Percentiles rank a stretch among this genome's conserved stretches.
Conservation (phyloP, 1,139 yeast species). For the Fermentozyma sake region DNA sequence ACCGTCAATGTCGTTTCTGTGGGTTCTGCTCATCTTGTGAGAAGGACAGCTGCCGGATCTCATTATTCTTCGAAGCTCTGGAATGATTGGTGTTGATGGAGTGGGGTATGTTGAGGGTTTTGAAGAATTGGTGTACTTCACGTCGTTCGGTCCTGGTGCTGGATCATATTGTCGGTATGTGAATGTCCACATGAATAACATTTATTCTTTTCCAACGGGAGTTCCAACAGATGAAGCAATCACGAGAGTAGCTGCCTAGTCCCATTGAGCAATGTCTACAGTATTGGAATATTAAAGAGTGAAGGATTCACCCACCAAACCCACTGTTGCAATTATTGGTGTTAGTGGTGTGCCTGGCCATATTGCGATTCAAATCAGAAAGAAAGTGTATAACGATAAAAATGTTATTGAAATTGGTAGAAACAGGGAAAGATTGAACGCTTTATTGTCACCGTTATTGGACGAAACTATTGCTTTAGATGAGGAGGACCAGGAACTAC, state of each 20-base stretch:
- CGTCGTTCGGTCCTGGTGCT: slow-evolving; percentile 7
- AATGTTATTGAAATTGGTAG: slow-evolving; percentile 14
- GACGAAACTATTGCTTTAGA: slow-evolving; percentile 8
- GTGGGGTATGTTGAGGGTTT: slow-evolving; percentile 12
- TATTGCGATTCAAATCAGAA: slow-evolving; percentile 14
- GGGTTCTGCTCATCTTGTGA: slow-evolving; percentile 16
- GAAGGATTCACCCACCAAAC: slow-evolving; percentile 6
- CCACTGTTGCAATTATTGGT: slow-evolving; percentile 13
- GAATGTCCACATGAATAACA: slow-evolving; percentile 7
- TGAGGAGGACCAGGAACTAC: slow-evolving; percentile 4
- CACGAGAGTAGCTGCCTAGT: slow-evolving; percentile 11
- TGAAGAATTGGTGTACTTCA: slow-evolving; percentile 11
- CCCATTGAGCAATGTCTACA: slow-evolving; percentile 12
- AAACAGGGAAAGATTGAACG: slow-evolving; percentile 5
- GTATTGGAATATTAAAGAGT: slow-evolving; percentile 8
- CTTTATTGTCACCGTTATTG: slow-evolving; percentile 7
- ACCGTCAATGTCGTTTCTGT: slow-evolving; percentile 13
- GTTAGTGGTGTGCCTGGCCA: slow-evolving; percentile 17
- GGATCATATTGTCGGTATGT: slow-evolving; percentile 11
- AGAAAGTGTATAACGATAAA: slow-evolving; percentile 10
- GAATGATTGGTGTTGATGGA: slow-evolving; percentile 12
- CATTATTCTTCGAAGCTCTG: slow-evolving; percentile 11
- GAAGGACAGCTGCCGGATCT: slow-evolving; percentile 13
- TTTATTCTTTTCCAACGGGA: slow-evolving; percentile 7
- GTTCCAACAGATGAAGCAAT: slow-evolving; percentile 7